Evolutionary conservation across 2,329 filamentous ascomycete genomes (phyloP), one percentile per base, ranked within the genome.

Genomic region (Verticillium zaregamsianum): DNA sequence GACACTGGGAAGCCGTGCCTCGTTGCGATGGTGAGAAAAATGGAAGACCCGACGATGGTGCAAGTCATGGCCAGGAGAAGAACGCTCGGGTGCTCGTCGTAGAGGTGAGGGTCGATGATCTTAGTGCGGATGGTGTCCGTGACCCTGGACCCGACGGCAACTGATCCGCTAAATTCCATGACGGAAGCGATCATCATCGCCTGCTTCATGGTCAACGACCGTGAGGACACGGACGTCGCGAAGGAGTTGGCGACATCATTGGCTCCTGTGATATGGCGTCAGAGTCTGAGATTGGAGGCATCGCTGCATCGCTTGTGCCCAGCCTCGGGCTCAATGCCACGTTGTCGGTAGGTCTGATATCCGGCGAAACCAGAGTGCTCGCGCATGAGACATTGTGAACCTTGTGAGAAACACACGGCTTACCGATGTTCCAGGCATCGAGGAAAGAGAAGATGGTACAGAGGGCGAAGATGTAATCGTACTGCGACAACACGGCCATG

Each of bases 391-490:
- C 45, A 52, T 25, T 23, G n/a, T 52, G 45, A 25, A 52, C 45
- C 45, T 52, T 52, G 45, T 52, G 45, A 52, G n/a, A 52, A 52
- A 52, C 45, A 52, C n/a, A 20, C 45, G 56, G 45, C 57, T 62
- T 64, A 79, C 84, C 84, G 65, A 86, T 86, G 70, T 86, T 86
- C 80, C 80, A 86, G 23, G 82, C 82, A 72, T 86, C 84, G 33
- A 86, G 79, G 60, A 84, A 78, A 32, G 84, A 81, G 71, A 86
- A 86, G 60, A 85, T 74, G 25, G 80, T 79, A 64, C 81, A 82
- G 61, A 86, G 78, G 66, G 77, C 82, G 70, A 86, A 86, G 62
- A 86, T 75, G 67, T 85, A 86, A 66, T 81, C 79, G 69, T 82
- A 86, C 59, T 84, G 74, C 63, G 76, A 71, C 62, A 85, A 68